Conservation (phyloP, 73 alveolate genomes). For the Paramecium octaurelia region DNA sequence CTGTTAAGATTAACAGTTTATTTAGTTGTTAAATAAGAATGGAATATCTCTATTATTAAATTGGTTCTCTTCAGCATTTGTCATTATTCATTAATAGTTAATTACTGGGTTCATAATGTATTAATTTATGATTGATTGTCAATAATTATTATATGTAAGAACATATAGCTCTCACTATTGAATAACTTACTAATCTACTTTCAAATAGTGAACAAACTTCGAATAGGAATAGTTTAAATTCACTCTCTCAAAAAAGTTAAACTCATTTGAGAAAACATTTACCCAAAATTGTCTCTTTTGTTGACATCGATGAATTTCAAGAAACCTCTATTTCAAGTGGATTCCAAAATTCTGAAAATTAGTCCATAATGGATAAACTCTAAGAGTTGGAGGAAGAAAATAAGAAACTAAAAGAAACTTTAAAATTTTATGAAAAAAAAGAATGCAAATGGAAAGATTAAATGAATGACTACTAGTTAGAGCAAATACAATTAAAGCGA, state of each 20-base stretch:
- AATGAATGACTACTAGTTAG: background rate
- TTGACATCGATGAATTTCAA: background rate
- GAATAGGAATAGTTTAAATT: background rate
- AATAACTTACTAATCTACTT: background rate
- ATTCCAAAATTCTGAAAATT: background rate
- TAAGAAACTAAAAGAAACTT: background rate
- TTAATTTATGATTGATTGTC: background rate
- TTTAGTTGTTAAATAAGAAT: background rate
- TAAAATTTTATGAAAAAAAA: background rate
- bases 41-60: background rate
- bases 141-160: background rate
- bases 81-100: background rate
- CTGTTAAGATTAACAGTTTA: background rate
- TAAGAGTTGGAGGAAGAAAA: background rate
- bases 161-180: background rate
- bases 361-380: background rate
- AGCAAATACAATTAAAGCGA: background rate
- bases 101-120: background rate
- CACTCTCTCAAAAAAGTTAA: background rate
- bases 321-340: constrained; percentile 4
- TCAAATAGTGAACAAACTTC: background rate
- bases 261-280: background rate
- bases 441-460: background rate
- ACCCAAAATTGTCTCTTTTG: background rate
- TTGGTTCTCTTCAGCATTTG: background rate